Evolutionary conservation across 805 yeast genomes (phyloP), one percentile per base, ranked within the genome.

Genomic region (Starmerella vaccinii): DNA sequence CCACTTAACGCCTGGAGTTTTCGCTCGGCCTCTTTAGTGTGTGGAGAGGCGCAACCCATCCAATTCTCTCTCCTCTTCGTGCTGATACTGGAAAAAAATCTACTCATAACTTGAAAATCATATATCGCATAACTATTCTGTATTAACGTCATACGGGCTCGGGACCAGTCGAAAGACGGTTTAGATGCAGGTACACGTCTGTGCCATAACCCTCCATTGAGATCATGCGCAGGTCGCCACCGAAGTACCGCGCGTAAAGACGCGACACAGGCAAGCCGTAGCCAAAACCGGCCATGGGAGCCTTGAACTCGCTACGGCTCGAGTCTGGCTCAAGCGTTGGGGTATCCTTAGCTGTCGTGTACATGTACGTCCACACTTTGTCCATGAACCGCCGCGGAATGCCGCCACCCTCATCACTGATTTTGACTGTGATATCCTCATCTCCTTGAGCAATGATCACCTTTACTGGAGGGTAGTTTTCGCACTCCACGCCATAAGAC

Each of bases 141-240:
- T 10, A 4, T 29, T 2, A 21, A 3, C 16, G 24, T 30, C 45
- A 48, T 39, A 71, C 56, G 4, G 90, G 92, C 66, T 84, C 94
- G 50, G 79, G 75, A 3, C 82, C 76, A 47, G 83, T 76, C 59
- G 83, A 79, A 59, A 87, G 75, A 49, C 94, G 72, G 66, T 87
- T 87, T 63, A 87, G 72, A 67, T 88, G 95, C 61, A 88, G 66
- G 61, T 87, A 88, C 1, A 85, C 95, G 63, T 87, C 96, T 1
- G 96, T 87, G 15, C 96, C 96, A 62, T 87, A 85, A 8, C 95
- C 95, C 66, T 87, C 95, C 95, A 88, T 85, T 30, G 87, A 78
- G 50, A 86, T 87, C 61, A 88, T 73, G 62, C 82, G 83, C 65
- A 87, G 74, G 61, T 88, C 95, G 3, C 95, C 95, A 6, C 95